Conservation (phyloP, 495 filamentous ascomycete species). For the Xylaria intraflava region DNA sequence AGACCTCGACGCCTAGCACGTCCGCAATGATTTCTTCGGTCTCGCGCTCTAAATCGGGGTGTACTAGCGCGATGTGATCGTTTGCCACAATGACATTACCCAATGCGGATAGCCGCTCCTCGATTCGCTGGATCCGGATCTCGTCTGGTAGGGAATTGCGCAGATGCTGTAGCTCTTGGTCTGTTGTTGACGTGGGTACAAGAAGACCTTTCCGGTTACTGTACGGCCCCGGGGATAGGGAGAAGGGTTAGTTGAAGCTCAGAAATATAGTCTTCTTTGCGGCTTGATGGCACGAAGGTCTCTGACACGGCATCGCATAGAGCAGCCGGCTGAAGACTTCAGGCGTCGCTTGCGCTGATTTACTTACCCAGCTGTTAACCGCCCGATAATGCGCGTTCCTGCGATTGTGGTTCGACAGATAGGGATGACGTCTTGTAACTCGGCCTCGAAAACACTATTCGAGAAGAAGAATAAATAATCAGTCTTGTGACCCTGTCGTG, state of each 20-base stretch:
- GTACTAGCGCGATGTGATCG: conserved; percentile 92
- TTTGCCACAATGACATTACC: conserved; percentile 96
- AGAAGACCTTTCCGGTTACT: conserved; percentile 95
- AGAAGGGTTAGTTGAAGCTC: conserved; percentile 2
- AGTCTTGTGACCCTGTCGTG: neutral
- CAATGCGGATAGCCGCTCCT: conserved; percentile 90
- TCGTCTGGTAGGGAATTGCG: conserved; percentile 86
- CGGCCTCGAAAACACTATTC: conserved; percentile 80
- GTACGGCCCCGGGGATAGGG: neutral
- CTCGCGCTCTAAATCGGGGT: conserved; percentile 95
- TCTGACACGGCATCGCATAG: neutral
- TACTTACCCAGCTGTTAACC: conserved; percentile 86
- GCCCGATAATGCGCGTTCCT: conserved; percentile 89
- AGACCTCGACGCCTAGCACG: conserved; percentile 94
- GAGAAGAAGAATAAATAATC: neutral
- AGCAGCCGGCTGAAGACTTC: neutral
- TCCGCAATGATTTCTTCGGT: conserved; percentile 95
- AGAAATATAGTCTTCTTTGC: conserved; percentile 8
- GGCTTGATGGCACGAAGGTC: neutral
- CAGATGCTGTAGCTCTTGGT: conserved; percentile 95
- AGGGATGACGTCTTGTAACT: conserved; percentile 94
- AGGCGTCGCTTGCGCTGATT: neutral
- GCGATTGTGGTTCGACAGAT: conserved; percentile 98
- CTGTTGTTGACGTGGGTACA: conserved; percentile 90
- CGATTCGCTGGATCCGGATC: conserved; percentile 88